Evolutionary conservation across 768 basidiomycete species (phyloP), one percentile per base, ranked within the genome.

Genomic region (Coprinellus aureogranulatus): DNA sequence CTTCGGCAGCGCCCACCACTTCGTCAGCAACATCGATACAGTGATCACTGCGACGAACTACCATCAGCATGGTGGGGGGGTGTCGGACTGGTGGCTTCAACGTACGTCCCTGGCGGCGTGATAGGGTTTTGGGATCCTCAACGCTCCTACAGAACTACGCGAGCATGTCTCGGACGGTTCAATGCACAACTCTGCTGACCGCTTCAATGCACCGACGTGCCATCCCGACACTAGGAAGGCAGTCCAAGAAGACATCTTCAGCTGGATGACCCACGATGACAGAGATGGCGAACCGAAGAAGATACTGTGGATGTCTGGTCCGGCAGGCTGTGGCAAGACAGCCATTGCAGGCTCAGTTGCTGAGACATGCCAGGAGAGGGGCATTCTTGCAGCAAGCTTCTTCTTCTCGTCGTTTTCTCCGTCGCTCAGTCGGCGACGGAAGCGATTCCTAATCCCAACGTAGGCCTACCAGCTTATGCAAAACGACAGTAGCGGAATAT

Each of bases 111-210:
- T 14, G 8, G 34, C 34, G 14, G 6, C 14, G 8, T 14, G 34
- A 34, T 34, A 34, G 8, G n/a, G n/a, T n/a, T n/a, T n/a, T n/a
- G n/a, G n/a, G n/a, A n/a, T n/a, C n/a, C n/a, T n/a, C n/a, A n/a
- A n/a, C n/a, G n/a, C n/a, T n/a, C n/a, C n/a, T n/a, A 22, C 20
- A 42, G 40, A 6, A 8, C 39, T 54, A 18, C 18, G 26, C 9
- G 18, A 42, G 23, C 4, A 42, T 4, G 42, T 54, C 11, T 28
- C 53, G 9, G 10, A 8, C 4, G 48, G 47, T 25, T 54, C 59
- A 6, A 44, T 60, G 26, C 53, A 60, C 45, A 60, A 60, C 42
- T 50, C 59, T 2, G 55, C 34, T 2, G 59, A 60, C 23, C 49
- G 55, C 18, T 54, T 16, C 27, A 39, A 54, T 23, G 37, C 53